Evolutionary conservation across 2,329 filamentous ascomycete genomes (phyloP), one percentile per base, ranked within the genome.

Genomic region (Hypoxylon sp.): DNA sequence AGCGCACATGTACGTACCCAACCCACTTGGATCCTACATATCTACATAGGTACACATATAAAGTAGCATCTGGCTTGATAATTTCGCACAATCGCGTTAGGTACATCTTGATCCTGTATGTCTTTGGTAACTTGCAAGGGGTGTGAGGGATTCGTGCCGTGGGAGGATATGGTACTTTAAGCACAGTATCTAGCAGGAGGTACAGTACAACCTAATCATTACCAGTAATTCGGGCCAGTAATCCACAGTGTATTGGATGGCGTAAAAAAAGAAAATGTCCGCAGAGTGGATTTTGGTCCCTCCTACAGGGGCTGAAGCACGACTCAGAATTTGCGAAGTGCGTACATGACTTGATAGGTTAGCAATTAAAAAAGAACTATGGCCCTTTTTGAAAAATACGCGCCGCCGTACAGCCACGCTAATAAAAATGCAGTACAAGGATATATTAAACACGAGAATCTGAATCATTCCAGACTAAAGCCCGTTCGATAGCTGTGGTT

Each of bases 261-360:
- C 49, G 16, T 26, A 56, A 61, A 54, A 56, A 54, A 56, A 54
- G 56, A 61, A 66, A 68, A 61, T 58, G 40, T 54, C 59, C 59
- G 51, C 56, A 61, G 48, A 28, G 44, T 45, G 50, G 42, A 20
- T 24, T 12, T 16, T 1, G 5, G 9, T 18, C 36, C 24, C 24
- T 26, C 24, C 24, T 26, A 26, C 6, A 3, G 24, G 24, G 24
- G 3, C 24, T 26, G 6, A 6, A 26, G 24, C 24, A 26, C 6
- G 6, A 26, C 24, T 26, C 24, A 26, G 3, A 26, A 26, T 6
- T 26, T 36, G 32, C 5, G n/a, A 46, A n/a, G n/a, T n/a, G n/a
- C n/a, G 42, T 53, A 64, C 45, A 33, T 52, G 45, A 49, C 52
- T n/a, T 42, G 62, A 53, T 30, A 53, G 36, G 63, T 42, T 58